Evolutionary conservation across 768 basidiomycete species (phyloP).

Genomic region (Antrodiella citrinella): DNA sequence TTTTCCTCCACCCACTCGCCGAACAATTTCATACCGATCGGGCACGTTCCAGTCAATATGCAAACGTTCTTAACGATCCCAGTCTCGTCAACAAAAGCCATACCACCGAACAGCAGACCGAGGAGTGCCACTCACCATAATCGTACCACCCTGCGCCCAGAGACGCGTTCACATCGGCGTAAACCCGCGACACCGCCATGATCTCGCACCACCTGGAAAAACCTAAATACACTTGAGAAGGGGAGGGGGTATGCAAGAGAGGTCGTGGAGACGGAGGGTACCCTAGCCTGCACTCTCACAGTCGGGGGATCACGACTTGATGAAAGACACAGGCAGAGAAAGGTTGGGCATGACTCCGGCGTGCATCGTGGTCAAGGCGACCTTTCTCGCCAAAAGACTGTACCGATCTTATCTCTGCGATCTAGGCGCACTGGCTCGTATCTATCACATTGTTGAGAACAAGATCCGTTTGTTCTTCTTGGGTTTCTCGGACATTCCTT

Average conservation of each 20-base stretch:
- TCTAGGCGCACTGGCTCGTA: too few species aligned
- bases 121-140: slow-evolving; percentile 66
- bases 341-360: not conserved
- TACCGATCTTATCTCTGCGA: too few species aligned
- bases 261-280: too few species aligned
- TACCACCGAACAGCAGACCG: not conserved
- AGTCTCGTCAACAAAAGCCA: not conserved
- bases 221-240: too few species aligned
- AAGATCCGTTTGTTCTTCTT: too few species aligned
- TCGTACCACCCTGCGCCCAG: slow-evolving; percentile 90
- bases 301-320: too few species aligned
- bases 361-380: not conserved
- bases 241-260: too few species aligned
- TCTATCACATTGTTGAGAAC: too few species aligned
- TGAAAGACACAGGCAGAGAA: not conserved
- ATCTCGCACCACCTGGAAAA: too few species aligned
- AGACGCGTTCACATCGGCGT: slow-evolving; percentile 79
- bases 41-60: slow-evolving; percentile 94
- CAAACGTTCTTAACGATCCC: slow-evolving; percentile 59
- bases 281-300: too few species aligned
- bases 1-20: slow-evolving; percentile 90
- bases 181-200: slow-evolving; percentile 84
- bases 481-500: too few species aligned
- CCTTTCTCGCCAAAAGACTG: too few species aligned
- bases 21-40: slow-evolving; percentile 94